Evolutionary conservation across 2,329 filamentous ascomycete species (phyloP), one percentile per base, ranked within the genome.

Genomic region (Cadophora sp.): DNA sequence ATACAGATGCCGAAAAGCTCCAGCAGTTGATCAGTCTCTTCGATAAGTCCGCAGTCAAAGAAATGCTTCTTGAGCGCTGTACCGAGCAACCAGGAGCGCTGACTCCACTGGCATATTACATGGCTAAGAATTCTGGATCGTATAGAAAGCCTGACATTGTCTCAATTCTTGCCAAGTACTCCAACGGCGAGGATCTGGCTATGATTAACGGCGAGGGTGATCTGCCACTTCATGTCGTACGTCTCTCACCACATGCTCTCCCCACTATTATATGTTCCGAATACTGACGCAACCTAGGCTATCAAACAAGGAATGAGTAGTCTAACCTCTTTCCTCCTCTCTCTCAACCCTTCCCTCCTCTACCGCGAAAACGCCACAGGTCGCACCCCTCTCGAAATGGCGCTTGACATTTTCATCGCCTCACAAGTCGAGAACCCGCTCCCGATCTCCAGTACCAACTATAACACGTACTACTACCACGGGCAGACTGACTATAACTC

Each of bases 311-410:
- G 65, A 4, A 62, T 70, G n/a, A 68, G 64, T 51, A 65, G 64
- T 2, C 66, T 76, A 1, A 72, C 73, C 14, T 65, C 65, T 7
- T 74, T 64, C 60, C 68, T 77, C 53, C 67, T 77, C 12, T 61
- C 64, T 4, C 70, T 72, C 12, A 74, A 76, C 3, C 70, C 75
- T 0, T 29, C 63, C 0, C 74, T 92, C 3, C 79, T 94, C 12
- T 84, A 87, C 72, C 86, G 89, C 26, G 93, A 96, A 77, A 94
- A 94, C 72, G 87, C 91, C 0, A 91, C 91, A 0, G 93, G 93
- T 1, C 85, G 87, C 19, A 96, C 92, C 0, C 90, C 92, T 0
- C 83, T 85, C 31, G 92, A 96, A 73, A 79, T 92, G 60, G 87
- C 89, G 0, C 81, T 86, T 62, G 89, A 91, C 63, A 77, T 79